Percentiles rank a stretch among this genome's conserved stretches.
Evolutionary conservation across 2,329 filamentous ascomycete species (phyloP).

Genomic region (Cadophora malorum): DNA sequence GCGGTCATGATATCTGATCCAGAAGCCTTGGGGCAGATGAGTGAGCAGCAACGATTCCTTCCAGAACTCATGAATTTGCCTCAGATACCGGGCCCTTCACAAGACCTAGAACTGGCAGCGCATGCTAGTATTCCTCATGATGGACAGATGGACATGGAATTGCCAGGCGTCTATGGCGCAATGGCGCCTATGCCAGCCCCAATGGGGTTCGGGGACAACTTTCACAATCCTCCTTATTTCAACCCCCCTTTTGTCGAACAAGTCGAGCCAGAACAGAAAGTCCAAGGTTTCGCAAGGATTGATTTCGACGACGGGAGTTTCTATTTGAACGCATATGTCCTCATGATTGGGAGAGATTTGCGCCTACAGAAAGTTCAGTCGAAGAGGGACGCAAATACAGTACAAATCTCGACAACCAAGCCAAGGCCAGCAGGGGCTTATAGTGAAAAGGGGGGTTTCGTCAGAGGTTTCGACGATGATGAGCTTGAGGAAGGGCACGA

Average conservation of each 20-base stretch:
- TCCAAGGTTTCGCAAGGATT: slow-evolving; percentile 60
- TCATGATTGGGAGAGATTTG: slow-evolving; percentile 73
- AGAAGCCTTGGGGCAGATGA: background rate
- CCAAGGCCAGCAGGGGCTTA: slow-evolving; percentile 65
- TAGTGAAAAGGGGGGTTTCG: slow-evolving; percentile 72
- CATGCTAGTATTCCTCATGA: slow-evolving; percentile 8
- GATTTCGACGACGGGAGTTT: slow-evolving; percentile 79
- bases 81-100: background rate
- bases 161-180: background rate
- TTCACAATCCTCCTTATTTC: background rate
- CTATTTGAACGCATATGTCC: slow-evolving; percentile 77
- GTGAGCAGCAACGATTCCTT: background rate
- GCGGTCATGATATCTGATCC: background rate
- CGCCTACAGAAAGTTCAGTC: background rate
- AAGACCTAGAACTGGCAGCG: background rate
- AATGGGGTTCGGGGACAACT: background rate
- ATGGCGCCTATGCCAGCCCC: background rate
- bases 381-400: background rate
- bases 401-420: background rate
- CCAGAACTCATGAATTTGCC: slow-evolving; percentile 8
- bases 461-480: slow-evolving; percentile 64
- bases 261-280: slow-evolving; percentile 34
- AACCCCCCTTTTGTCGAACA: slow-evolving; percentile 1
- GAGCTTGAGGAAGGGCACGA: slow-evolving; percentile 58
- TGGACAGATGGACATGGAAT: background rate